phyloP scores from a whole-genome alignment of 306 rosid genomes.

The Benincasa hispida region DNA sequence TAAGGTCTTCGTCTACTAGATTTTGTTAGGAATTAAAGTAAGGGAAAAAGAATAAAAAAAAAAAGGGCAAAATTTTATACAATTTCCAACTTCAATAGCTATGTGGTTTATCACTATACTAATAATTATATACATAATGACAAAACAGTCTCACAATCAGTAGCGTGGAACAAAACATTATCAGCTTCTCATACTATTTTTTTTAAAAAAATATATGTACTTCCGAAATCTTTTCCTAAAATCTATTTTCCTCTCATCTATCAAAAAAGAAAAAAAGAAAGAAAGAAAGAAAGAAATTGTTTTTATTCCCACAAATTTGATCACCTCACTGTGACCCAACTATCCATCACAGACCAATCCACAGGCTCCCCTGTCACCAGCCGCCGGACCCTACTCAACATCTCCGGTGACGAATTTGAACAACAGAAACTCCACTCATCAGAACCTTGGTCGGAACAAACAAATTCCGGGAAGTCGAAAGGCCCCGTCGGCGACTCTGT shows the following conservation, averaged over 20 bases:
- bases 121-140: background rate
- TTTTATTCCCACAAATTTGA: background rate
- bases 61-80: background rate
- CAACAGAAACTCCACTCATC: background rate
- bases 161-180: background rate
- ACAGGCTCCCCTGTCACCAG: conserved; percentile 17
- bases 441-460: background rate
- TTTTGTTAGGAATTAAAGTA: no score
- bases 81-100: background rate
- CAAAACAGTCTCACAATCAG: background rate
- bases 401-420: background rate
- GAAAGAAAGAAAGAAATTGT: no score
- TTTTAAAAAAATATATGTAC: no score
- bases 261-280: no score
- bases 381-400: conserved; percentile 21
- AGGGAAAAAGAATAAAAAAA: no score
- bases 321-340: conserved; percentile 40
- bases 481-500: conserved; percentile 38
- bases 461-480: conserved; percentile 48
- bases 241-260: background rate
- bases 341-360: conserved; percentile 32
- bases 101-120: background rate
- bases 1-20: no score
- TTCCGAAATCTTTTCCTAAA: background rate
- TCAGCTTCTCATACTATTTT: background rate